Evolutionary conservation across 1,284 basidiomycete genomes (phyloP).

Genomic region (Marasmius tenuissimus): DNA sequence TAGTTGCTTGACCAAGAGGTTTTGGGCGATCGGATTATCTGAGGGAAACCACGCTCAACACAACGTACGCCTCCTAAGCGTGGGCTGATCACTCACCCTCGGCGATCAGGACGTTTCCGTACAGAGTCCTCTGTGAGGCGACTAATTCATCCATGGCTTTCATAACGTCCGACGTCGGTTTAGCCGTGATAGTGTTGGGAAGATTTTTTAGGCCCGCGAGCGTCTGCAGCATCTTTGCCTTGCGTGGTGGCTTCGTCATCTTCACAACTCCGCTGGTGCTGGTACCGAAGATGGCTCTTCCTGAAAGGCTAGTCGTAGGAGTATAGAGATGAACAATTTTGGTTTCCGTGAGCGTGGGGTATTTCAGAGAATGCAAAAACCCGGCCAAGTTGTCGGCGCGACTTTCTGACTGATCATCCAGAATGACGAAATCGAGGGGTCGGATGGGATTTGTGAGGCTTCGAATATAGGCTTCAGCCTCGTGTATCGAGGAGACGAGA

Average conservation of each 20-base stretch:
- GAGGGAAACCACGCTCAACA: conserved; percentile 1
- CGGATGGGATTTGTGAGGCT: conserved; percentile 30
- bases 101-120: conserved; percentile 66
- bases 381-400: conserved; percentile 53
- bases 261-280: conserved; percentile 59
- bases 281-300: conserved; percentile 47
- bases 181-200: conserved; percentile 40
- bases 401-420: conserved; percentile 64
- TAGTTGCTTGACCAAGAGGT: conserved; percentile 63
- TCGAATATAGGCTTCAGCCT: conserved; percentile 43
- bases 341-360: conserved; percentile 44
- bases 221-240: conserved; percentile 57
- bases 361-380: conserved; percentile 40
- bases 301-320: conserved; percentile 56
- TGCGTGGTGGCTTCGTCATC: conserved; percentile 70
- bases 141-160: conserved; percentile 46
- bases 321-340: conserved; percentile 72
- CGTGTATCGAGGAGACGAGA: conserved; percentile 41
- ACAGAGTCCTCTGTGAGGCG: conserved; percentile 51
- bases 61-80: not conserved
- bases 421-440: conserved; percentile 59
- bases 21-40: conserved; percentile 72
- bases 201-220: conserved; percentile 58
- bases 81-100: conserved; percentile 46
- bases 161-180: conserved; percentile 34